phyloP scores from a whole-genome alignment of 768 basidiomycete species.

The Lactarius pseudohatsudake region DNA sequence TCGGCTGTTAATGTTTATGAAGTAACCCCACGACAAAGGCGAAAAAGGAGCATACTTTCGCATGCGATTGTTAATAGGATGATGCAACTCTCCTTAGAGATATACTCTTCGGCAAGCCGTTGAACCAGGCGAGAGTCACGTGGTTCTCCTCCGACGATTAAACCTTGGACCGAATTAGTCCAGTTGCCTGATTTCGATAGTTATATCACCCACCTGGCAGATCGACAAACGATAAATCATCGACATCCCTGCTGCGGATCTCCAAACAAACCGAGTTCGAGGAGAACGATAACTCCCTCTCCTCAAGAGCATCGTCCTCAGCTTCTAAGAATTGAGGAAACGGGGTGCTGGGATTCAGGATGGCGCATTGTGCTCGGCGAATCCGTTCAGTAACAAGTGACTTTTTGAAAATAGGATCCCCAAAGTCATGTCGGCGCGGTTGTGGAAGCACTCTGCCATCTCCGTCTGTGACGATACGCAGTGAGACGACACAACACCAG shows the following conservation, averaged over 20 bases:
- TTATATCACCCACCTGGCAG: slow-evolving; percentile 39
- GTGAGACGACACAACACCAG: slow-evolving; percentile 38
- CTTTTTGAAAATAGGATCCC: slow-evolving; percentile 48
- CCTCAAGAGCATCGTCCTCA: slow-evolving; percentile 34
- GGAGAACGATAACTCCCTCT: slow-evolving; percentile 38
- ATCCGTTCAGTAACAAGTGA: slow-evolving; percentile 63
- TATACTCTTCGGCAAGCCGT: slow-evolving; percentile 56
- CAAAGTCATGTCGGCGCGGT: slow-evolving; percentile 31
- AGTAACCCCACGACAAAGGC: not conserved
- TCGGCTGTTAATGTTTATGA: slow-evolving; percentile 51
- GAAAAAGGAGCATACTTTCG: slow-evolving; percentile 51
- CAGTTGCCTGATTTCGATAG: not conserved
- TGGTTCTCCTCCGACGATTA: slow-evolving; percentile 48
- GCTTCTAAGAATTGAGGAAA: slow-evolving; percentile 41
- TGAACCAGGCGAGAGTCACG: slow-evolving; percentile 62
- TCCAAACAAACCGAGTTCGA: slow-evolving; percentile 39
- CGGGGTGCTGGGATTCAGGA: slow-evolving; percentile 54
- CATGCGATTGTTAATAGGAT: slow-evolving; percentile 61
- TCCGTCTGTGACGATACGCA: slow-evolving; percentile 35
- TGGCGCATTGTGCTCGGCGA: slow-evolving; percentile 60
- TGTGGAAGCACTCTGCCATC: slow-evolving; percentile 38
- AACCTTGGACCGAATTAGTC: slow-evolving; percentile 39
- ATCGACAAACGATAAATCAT: slow-evolving; percentile 44
- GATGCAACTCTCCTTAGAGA: slow-evolving; percentile 60
- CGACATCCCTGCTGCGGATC: slow-evolving; percentile 39